Base-by-base conservation (phyloP, 2,329 filamentous ascomycete genomes). In the Clathrospora elynae region DNA sequence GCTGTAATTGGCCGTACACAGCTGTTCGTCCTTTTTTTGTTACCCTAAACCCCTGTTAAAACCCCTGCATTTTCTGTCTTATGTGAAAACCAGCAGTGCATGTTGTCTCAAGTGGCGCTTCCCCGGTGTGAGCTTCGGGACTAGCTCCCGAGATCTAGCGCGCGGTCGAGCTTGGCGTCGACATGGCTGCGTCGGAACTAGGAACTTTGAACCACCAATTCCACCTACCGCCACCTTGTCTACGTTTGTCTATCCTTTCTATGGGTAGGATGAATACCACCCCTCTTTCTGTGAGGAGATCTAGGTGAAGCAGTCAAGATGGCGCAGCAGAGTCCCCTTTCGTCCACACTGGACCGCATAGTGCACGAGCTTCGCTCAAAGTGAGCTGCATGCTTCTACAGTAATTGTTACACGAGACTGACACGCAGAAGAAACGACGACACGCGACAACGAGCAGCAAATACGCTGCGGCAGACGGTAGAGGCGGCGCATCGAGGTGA, bases 291-390 rank as follows among this genome's bases (percentile, higher is more conserved):
- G 62, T 52, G 52, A 59, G 51, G 56, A 53, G 62, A 62, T 62
- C 58, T 55, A 51, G 62, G 59, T 68, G 66, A 68, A 67, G 62
- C 55, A 57, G 53, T 57, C 59, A 65, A 55, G 40, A 70, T 69
- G 66, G 61, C 61, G 55, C 64, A 68, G 59, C 67, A 64, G 50
- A 49, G 53, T 39, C 62, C 61, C 33, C 49, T 63, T 51, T 57
- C 58, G 44, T 49, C 57, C 39, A 53, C 57, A 44, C 73, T 79
- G 55, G 78, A 80, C 65, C 74, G 79, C 62, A 74, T 82, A 56
- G 81, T 81, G 59, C 57, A 70, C 46, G 80, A 83, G 62, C 71
- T 83, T 49, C 79, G 77, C 56, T 82, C 78, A 46, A 82, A 81
- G 73, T 75, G 58, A 72, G 59, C 46, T 29, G 19, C 28, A 37